A percentile compares a stretch with the other conserved stretches of the same genome.
Evolutionary conservation across 2,329 filamentous ascomycete genomes (phyloP).

Genomic region (Anisogramma anomala): DNA sequence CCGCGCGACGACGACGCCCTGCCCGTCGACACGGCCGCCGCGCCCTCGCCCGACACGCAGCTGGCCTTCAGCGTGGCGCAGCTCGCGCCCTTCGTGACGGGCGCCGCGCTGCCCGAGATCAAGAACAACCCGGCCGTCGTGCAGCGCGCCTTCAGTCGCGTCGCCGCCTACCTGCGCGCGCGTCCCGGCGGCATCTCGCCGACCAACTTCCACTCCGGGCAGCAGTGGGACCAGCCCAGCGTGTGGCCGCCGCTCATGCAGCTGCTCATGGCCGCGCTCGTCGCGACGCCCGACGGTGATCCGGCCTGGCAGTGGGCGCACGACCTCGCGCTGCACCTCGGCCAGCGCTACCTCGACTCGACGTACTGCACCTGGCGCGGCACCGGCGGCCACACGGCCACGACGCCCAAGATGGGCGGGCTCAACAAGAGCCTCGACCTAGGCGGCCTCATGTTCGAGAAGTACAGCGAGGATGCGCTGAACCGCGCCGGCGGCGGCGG

Average conservation of each 20-base stretch:
- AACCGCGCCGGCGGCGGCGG: conserved; percentile 53
- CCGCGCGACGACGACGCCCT: conserved; percentile 36
- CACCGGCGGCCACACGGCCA: conserved; percentile 49
- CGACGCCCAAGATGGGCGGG: conserved; percentile 34
- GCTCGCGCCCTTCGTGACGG: conserved; percentile 59
- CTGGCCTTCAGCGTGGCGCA: conserved; percentile 47
- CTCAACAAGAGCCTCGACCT: conserved; percentile 29
- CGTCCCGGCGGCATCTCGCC: conserved; percentile 48
- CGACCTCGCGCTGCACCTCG: conserved; percentile 44
- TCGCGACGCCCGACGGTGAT: conserved; percentile 46
- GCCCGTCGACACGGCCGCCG: conserved; percentile 29
- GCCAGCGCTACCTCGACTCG: conserved; percentile 55
- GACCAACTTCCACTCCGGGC: conserved; percentile 47
- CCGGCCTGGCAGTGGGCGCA: conserved; percentile 43
- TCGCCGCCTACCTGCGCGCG: conserved; percentile 39
- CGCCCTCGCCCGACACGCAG: conserved; percentile 40
- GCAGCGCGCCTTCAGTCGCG: conserved; percentile 39
- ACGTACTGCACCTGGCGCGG: conserved; percentile 55
- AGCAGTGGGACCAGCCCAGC: conserved; percentile 62
- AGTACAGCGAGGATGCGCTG: conserved; percentile 50
- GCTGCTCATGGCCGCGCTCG: conserved; percentile 49
- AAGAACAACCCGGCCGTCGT: conserved; percentile 49
- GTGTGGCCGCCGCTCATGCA: conserved; percentile 60
- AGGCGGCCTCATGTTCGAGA: conserved; percentile 57
- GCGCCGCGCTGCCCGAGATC: conserved; percentile 46